These are phyloP conservation scores for Setaria viridis DNA, from an alignment of 202 grass and related monocot genomes.

Conservation along the genomic window DNA sequence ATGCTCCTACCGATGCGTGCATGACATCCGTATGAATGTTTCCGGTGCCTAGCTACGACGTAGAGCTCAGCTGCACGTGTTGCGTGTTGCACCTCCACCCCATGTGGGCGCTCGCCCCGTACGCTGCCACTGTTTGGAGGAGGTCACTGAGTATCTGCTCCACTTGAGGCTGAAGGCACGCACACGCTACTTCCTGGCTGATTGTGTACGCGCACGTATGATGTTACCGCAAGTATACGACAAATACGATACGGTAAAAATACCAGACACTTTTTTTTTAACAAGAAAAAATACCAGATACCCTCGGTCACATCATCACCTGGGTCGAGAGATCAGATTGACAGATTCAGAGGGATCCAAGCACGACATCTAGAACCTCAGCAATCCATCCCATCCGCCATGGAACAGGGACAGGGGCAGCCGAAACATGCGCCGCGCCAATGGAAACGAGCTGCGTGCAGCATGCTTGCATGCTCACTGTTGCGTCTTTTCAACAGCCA, in stretches of 20 bases:
- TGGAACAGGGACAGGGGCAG: slow-evolving; percentile 5
- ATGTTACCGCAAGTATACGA: too few species aligned
- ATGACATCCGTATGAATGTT: not conserved
- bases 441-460: not conserved
- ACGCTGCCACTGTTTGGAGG: not conserved
- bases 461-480: not conserved
- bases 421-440: not conserved
- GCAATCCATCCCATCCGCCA: slow-evolving; percentile 19
- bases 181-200: not conserved
- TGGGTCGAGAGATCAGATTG: not conserved
- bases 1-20: not conserved
- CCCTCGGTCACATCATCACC: slow-evolving; percentile 3
- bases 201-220: not conserved
- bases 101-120: not conserved
- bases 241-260: too few species aligned
- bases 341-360: not conserved
- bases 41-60: not conserved
- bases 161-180: not conserved
- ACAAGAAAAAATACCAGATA: too few species aligned
- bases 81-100: not conserved
- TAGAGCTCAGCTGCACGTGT: not conserved
- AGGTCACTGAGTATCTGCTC: not conserved
- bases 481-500: slow-evolving; percentile 39
- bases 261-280: too few species aligned
- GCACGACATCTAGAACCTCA: slow-evolving; percentile 3